A percentile compares a stretch with the other conserved stretches of the same genome.
phyloP scores from a whole-genome alignment of 2,329 filamentous ascomycete genomes.

The Cercospora zeae-maydis region DNA sequence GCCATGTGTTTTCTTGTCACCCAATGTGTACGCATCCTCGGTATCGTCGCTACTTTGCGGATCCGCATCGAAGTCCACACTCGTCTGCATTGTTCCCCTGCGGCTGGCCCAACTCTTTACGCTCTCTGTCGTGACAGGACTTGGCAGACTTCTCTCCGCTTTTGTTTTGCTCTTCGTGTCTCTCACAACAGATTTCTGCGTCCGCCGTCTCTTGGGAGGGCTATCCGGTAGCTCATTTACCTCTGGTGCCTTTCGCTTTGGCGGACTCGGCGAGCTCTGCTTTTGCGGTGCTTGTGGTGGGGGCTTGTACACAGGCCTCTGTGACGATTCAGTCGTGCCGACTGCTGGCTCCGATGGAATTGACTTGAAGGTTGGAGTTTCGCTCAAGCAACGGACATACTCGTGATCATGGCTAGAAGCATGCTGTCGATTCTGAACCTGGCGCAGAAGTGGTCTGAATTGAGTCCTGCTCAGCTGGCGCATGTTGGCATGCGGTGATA shows the following conservation, averaged over 20 bases:
- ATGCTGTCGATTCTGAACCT: conserved; percentile 36
- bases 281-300: background rate
- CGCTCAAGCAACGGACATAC: conserved; percentile 14
- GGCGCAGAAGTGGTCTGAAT: conserved; percentile 29
- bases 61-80: background rate
- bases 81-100: background rate
- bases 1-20: background rate
- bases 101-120: background rate
- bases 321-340: background rate
- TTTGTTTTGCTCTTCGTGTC: background rate
- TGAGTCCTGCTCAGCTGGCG: conserved; percentile 5
- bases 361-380: background rate
- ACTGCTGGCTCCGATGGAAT: background rate
- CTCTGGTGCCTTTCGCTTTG: background rate
- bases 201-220: background rate
- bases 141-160: conserved; percentile 5
- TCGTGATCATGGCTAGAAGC: conserved; percentile 40
- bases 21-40: background rate
- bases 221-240: background rate
- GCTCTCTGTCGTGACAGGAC: background rate
- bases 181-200: background rate
- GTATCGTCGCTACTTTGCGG: conserved; percentile 8
- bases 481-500: background rate
- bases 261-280: background rate
- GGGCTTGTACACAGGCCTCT: background rate